Evolutionary conservation across 75 land plant species (phyloP), one percentile per base, ranked within the genome.

Genomic region (Pinus taeda): DNA sequence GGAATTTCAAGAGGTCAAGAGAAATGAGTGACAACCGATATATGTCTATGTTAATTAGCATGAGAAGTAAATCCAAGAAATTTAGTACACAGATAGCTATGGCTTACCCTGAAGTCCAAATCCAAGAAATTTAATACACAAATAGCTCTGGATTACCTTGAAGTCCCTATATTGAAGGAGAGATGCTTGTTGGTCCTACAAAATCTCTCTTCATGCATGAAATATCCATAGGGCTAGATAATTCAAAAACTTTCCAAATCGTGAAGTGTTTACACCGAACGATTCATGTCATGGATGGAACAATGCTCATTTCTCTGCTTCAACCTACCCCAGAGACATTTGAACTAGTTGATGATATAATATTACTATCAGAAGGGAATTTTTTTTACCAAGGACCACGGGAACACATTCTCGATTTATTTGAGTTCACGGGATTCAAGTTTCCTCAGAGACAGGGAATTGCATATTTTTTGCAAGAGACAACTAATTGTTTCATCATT

Each of bases 321-420:
- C 98, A 95, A 71, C 98, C 98, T 22, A 88, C 98, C 11, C 98
- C 98, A 1, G 98, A 95, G 74, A 91, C 93, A 0, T 95, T 73
- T 74, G 83, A 90, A 20, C 91, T 93, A 3, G 93, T 95, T 74
- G 98, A 95, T 78, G 96, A 95, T 66, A 76, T 95, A 24, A 85
- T 95, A 49, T 84, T 95, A 13, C 80, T 95, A 11, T 88, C 98
- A 3, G 98, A 95, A 57, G 98, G 98, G 3, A 88, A 93, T 55
- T 74, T 93, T 71, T 89, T 93, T 13, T 95, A 95, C 66, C 90
- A 93, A 65, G 98, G 98, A 56, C 96, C 96, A 1, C 85, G 96
- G 5, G 91, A 89, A 45, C 67, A 87, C 26, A 78, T 91, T 11
- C 81, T 95, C 24, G 89, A 85, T 66, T 95, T 95, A 81, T 95